A percentile compares a stretch with the other conserved stretches of the same genome.
These are phyloP conservation scores for Trichoderma sp. DNA, from an alignment of 2,329 filamentous ascomycete genomes.

Conservation along the genomic window DNA sequence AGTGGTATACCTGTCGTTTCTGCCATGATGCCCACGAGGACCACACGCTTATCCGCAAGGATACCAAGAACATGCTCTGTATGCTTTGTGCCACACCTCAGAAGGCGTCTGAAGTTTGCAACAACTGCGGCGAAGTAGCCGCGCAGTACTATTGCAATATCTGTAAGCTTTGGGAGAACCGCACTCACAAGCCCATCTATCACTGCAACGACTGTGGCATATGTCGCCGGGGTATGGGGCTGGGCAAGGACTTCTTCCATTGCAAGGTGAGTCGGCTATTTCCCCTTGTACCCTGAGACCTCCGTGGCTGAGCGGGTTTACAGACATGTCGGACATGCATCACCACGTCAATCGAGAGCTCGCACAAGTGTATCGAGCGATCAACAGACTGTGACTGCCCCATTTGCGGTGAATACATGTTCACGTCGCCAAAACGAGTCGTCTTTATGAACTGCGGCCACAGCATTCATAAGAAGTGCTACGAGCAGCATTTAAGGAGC, in stretches of 20 bases:
- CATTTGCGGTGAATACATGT: conserved; percentile 95
- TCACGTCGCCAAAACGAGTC: conserved; percentile 83
- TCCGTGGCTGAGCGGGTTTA: neutral
- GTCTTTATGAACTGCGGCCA: conserved; percentile 96
- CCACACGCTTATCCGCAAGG: conserved; percentile 75
- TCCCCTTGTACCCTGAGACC: neutral
- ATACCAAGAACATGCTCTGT: conserved; percentile 94
- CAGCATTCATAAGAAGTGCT: conserved; percentile 90
- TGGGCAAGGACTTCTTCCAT: conserved; percentile 97
- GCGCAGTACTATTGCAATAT: conserved; percentile 92
- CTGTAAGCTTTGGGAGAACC: conserved; percentile 97
- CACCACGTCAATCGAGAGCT: conserved; percentile 78
- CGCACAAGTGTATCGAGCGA: conserved; percentile 91
- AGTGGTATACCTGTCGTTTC: conserved; percentile 93
- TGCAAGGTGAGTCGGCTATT: conserved; percentile 71
- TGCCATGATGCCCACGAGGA: conserved; percentile 86
- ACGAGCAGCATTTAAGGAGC: conserved; percentile 81
- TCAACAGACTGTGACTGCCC: conserved; percentile 95
- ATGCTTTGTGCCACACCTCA: conserved; percentile 93
- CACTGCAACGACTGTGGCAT: conserved; percentile 97
- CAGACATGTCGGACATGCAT: conserved; percentile 93
- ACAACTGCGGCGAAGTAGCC: conserved; percentile 72
- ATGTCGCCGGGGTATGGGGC: conserved; percentile 83
- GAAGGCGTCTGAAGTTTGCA: conserved; percentile 75
- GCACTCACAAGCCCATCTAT: conserved; percentile 87